A percentile compares a stretch with the other conserved stretches of the same genome.
Conservation (phyloP, 352 stramenopile species). For the Globisporangium rhizosaccharum region DNA sequence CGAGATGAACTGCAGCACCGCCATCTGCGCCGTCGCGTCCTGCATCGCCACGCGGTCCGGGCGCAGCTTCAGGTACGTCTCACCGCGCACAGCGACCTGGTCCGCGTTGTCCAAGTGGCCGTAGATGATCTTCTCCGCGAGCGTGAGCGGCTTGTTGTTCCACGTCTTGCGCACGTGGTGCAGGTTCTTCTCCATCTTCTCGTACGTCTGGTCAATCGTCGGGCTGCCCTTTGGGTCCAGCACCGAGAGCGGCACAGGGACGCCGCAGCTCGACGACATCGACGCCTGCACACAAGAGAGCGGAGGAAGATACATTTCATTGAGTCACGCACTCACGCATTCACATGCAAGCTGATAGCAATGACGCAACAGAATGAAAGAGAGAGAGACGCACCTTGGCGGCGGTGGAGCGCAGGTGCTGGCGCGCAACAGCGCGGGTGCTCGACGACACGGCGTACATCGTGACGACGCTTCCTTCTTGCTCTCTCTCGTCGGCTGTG, state of each 20-base stretch:
- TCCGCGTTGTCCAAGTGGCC: conserved; percentile 89
- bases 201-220: conserved; percentile 91
- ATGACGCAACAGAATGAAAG: not conserved
- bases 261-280: conserved; percentile 72
- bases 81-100: conserved; percentile 74
- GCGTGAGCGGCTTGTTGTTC: conserved; percentile 87
- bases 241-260: conserved; percentile 80
- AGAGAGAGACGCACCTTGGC: conserved; percentile 36
- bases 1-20: conserved; percentile 94
- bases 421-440: conserved; percentile 45
- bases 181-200: conserved; percentile 90
- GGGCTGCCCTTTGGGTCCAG: conserved; percentile 88
- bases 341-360: too few relatives aligned
- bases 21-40: conserved; percentile 93
- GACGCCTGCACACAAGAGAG: conserved; percentile 21
- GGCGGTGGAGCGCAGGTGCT: conserved; percentile 63
- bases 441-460: conserved; percentile 64
- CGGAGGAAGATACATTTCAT: conserved; percentile 9
- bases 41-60: conserved; percentile 93
- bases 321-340: conserved; percentile 2
- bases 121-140: conserved; percentile 95
- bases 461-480: not conserved
- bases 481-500: conserved; percentile 8
- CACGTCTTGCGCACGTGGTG: conserved; percentile 86
- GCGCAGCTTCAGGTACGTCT: conserved; percentile 92